These are phyloP conservation scores for Lipomyces yamadae DNA, from an alignment of 805 yeast genomes.

Conservation along the genomic window DNA sequence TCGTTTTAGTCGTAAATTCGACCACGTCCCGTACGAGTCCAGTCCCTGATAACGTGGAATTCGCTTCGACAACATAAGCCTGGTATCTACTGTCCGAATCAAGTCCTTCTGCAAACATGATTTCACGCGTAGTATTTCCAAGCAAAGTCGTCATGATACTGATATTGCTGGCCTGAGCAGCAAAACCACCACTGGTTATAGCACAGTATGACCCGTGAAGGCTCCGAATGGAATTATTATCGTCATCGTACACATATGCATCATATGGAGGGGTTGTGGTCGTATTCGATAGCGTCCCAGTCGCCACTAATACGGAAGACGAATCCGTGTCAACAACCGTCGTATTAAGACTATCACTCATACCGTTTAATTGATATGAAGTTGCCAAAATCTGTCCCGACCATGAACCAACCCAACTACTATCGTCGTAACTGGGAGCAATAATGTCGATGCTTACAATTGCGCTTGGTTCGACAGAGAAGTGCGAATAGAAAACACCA, in stretches of 20 bases:
- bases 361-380: not conserved
- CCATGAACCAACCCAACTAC: conserved; percentile 25
- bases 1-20: conserved; percentile 55
- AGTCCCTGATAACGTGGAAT: conserved; percentile 50
- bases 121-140: conserved; percentile 55
- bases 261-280: conserved; percentile 33
- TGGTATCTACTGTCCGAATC: conserved; percentile 64
- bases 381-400: conserved; percentile 18
- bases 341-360: conserved; percentile 5
- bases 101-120: conserved; percentile 65
- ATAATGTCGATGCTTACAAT: conserved; percentile 2
- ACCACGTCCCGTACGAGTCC: conserved; percentile 67
- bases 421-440: conserved; percentile 19
- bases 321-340: conserved; percentile 24
- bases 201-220: conserved; percentile 74
- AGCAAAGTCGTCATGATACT: conserved; percentile 53
- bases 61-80: conserved; percentile 65
- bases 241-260: conserved; percentile 53
- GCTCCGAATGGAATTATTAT: conserved; percentile 44
- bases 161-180: conserved; percentile 44
- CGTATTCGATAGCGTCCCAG: conserved; percentile 12
- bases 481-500: conserved; percentile 1
- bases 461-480: not conserved
- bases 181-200: conserved; percentile 57
- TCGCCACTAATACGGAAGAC: conserved; percentile 19